Evolutionary conservation across 2,329 filamentous ascomycete genomes (phyloP), one percentile per base, ranked within the genome.

Genomic region (Aquanectria penicillioides): DNA sequence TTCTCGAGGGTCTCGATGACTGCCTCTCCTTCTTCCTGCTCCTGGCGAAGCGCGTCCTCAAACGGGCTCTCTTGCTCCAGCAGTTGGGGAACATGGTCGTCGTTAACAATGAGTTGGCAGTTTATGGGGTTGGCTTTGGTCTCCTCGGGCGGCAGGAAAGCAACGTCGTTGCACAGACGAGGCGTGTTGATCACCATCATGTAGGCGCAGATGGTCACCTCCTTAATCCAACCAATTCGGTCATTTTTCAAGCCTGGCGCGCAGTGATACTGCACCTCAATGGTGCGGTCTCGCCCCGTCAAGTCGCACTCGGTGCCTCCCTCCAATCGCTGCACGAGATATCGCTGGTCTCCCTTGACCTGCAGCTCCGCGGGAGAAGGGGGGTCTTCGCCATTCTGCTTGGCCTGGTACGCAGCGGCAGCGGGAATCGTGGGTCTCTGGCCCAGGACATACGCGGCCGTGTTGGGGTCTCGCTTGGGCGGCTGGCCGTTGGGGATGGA

Each of bases 111-210:
- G 53, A 89, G 86, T 22, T 86, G 85, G 73, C 94, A 97, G 61
- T 83, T 86, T 61, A 97, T 93, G 9, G 86, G 78, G 72, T 97
- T 90, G 6, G 92, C 89, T 57, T 86, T 86, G 52, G 90, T 90
- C 61, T 92, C 89, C 67, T 90, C 87, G 0, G 93, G 92, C 0
- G 94, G 93, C 51, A 90, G 80, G 74, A 97, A 97, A 9, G 93
- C 93, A 9, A 92, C 86, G 66, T 97, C 94, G 71, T 90, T 87
- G 78, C 94, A 97, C 11, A 97, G 86, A 1, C 93, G 88, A 0
- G 93, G 92, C 0, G 94, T 97, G 73, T 97, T 91, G 62, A 97
- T 86, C 26, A 97, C 87, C 93, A 97, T 97, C 51, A 97, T 82
- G 73, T 97, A 97, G 11, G 92, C 88, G 77, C 94, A 97, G 10